Evolutionary conservation across 176 grass and related monocot genomes (phyloP).

Genomic region (Alloteropsis semialata): DNA sequence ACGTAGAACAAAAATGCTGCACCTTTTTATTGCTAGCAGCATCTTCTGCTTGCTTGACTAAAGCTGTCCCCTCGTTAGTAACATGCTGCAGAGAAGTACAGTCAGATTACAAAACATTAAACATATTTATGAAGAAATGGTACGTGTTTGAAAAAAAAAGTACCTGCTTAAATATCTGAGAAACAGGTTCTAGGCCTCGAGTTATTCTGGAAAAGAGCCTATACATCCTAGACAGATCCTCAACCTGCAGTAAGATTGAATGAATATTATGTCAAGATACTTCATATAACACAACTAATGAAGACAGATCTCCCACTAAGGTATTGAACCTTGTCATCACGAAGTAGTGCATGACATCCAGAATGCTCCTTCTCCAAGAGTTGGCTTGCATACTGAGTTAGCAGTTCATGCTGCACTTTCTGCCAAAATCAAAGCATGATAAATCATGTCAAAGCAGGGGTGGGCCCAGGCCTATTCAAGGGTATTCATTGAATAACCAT

Average conservation of each 20-base stretch:
- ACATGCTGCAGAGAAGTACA: conserved; percentile 69
- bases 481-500: too few relatives aligned
- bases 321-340: conserved; percentile 73
- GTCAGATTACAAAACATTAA: conserved; percentile 14
- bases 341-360: conserved; percentile 73
- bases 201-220: conserved; percentile 87
- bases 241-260: conserved; percentile 49
- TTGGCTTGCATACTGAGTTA: conserved; percentile 70
- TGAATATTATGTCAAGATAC: conserved; percentile 12
- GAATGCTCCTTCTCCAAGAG: conserved; percentile 93
- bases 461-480: too few relatives aligned
- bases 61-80: conserved; percentile 69
- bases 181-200: conserved; percentile 78
- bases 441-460: conserved; percentile 6
- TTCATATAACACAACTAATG: background rate
- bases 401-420: conserved; percentile 90
- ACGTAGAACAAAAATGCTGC: background rate
- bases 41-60: conserved; percentile 95
- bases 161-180: conserved; percentile 94
- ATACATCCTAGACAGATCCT: conserved; percentile 91
- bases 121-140: background rate
- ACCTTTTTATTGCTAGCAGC: conserved; percentile 93
- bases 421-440: conserved; percentile 29
- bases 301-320: background rate
- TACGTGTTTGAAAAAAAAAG: conserved; percentile 8